Conservation (phyloP, 2,329 filamentous ascomycete species). For the Fusarium camptoceras region DNA sequence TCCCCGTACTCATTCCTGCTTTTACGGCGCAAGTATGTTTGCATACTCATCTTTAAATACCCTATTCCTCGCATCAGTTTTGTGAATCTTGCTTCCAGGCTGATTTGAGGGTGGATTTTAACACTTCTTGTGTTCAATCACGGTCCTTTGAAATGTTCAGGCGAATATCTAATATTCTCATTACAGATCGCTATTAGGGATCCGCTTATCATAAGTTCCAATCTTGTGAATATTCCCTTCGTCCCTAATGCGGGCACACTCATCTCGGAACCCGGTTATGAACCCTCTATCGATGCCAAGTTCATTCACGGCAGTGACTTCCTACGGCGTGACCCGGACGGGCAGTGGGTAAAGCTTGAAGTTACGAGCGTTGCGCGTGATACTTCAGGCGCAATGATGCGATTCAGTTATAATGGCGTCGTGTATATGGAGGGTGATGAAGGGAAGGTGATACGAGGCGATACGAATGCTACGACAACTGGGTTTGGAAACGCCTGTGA, state of each 20-base stretch:
- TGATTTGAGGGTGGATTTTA: background rate
- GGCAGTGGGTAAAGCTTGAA: constrained; percentile 53
- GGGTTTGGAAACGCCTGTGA: constrained; percentile 55
- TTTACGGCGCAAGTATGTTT: constrained; percentile 53
- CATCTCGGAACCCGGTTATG: constrained; percentile 52
- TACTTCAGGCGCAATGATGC: constrained; percentile 49
- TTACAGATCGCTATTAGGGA: constrained; percentile 51
- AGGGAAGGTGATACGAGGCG: constrained; percentile 50
- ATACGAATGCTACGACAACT: constrained; percentile 53
- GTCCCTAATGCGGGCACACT: constrained; percentile 49
- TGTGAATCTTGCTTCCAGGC: background rate
- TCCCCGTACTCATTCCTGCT: constrained; percentile 54
- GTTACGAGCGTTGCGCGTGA: constrained; percentile 53
- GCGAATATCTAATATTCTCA: background rate
- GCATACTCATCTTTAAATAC: background rate
- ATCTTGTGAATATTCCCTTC: constrained; percentile 52
- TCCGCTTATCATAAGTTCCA: constrained; percentile 49
- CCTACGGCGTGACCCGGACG: constrained; percentile 54
- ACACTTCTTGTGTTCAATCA: background rate
- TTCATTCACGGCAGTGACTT: constrained; percentile 56
- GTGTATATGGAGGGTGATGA: constrained; percentile 51
- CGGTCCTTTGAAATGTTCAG: background rate
- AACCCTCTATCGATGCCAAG: constrained; percentile 51
- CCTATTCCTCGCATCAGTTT: background rate
- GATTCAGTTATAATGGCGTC: constrained; percentile 55